These are phyloP conservation scores for Alternaria sp. DNA, from an alignment of 2,329 filamentous ascomycete species.

Conservation along the genomic window DNA sequence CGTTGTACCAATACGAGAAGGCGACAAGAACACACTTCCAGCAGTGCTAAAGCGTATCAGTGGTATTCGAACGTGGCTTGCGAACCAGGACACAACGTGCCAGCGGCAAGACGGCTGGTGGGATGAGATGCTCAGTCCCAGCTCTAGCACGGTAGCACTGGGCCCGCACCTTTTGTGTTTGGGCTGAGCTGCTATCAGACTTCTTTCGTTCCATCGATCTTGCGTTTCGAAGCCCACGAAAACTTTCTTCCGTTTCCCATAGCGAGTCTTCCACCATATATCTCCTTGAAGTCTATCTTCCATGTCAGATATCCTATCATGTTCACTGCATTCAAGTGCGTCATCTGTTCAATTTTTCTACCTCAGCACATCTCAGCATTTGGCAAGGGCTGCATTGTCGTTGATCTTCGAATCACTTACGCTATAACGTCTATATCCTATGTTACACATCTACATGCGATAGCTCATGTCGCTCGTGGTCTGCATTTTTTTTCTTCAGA, in stretches of 20 bases:
- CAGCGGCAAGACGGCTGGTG: constrained; percentile 42
- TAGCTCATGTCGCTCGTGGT: not conserved
- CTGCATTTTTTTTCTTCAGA: not conserved
- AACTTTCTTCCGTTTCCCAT: not conserved
- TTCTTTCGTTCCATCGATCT: too few species aligned
- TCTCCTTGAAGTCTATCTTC: not conserved
- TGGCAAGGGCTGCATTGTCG: not conserved
- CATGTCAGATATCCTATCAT: not conserved
- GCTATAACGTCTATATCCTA: not conserved
- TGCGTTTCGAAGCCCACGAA: not conserved
- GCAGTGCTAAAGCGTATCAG: constrained; percentile 43
- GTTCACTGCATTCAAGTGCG: not conserved
- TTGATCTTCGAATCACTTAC: not conserved
- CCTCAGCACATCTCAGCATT: not conserved
- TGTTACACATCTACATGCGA: not conserved
- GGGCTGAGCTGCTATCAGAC: constrained; percentile 14
- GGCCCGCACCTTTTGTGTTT: constrained; percentile 25
- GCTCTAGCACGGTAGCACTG: constrained; percentile 35
- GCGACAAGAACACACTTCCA: constrained; percentile 44
- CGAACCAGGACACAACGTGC: constrained; percentile 35
- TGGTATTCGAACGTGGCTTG: constrained; percentile 43
- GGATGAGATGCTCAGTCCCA: constrained; percentile 46
- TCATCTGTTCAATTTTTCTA: not conserved
- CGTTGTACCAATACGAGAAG: constrained; percentile 43
- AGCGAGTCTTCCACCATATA: not conserved